Base-by-base conservation (phyloP, 2,329 filamentous ascomycete genomes). In the Penicillium digitatum region DNA sequence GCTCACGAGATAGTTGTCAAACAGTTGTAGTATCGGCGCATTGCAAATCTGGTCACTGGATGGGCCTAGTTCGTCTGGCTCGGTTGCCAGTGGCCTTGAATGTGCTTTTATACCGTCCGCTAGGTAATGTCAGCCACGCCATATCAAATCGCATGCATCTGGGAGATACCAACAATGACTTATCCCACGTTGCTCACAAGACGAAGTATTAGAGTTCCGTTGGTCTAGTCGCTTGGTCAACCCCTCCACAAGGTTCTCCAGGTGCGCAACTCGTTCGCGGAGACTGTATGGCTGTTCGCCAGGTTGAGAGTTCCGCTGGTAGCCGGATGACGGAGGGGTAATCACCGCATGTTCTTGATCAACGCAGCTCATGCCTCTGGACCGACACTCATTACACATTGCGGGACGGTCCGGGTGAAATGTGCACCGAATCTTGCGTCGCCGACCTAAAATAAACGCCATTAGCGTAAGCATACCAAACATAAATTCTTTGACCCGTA, bases 391-490 rank as follows among this genome's bases (percentile, higher is more conserved):
- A 56, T 74, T 74, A 63, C 74, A 76, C 24, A 67, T 52, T 20
- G 65, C 67, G 5, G 66, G 63, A 32, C 69, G 62, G 44, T 68
- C 66, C 14, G 67, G 52, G 45, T 69, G 65, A 39, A 69, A 74
- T n/a, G 70, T 75, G 54, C 74, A 76, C 53, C 73, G 73, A 53
- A 76, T 76, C 56, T 76, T 76, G 38, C 74, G 70, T 50, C 74
- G 68, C 39, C 74, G 66, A 57, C 71, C 71, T 73, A 48, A 40
- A n/a, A 29, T 31, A 4, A 48, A 51, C 31, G 27, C 14, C 27
- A 42, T 56, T 26, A 34, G 44, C 34, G 26, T 8, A 1, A 9
- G 16, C 6, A 40, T 27, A 43, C 5, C 27, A 34, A 49, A 34
- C 12, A 20, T 43, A 24, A 20, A 26, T 29, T 27, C 1, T 27